Conservation (phyloP, 768 basidiomycete species). For the Omphalotus guepiniiformis region DNA sequence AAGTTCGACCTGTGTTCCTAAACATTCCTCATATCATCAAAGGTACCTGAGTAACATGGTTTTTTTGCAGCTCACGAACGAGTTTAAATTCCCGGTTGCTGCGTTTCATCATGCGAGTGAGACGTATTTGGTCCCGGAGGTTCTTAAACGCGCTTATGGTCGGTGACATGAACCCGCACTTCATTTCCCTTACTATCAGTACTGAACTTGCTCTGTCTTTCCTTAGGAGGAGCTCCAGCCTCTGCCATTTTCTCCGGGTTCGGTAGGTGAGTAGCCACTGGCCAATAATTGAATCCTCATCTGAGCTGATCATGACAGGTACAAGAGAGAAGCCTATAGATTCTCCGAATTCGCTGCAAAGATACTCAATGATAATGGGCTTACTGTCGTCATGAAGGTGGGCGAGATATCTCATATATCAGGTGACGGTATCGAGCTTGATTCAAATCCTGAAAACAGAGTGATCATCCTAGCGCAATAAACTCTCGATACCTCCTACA, state of each 20-base stretch:
- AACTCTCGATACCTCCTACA: constrained; percentile 75
- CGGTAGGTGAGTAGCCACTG: constrained; percentile 24
- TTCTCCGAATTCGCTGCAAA: constrained; percentile 78
- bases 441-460: constrained; percentile 31
- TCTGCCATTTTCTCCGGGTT: constrained; percentile 71
- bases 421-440: too few species aligned
- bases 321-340: constrained; percentile 80
- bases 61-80: constrained; percentile 43
- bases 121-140: constrained; percentile 74
- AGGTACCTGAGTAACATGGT: neutral
- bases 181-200: neutral
- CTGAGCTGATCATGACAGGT: constrained; percentile 29
- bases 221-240: constrained; percentile 60
- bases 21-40: too few species aligned
- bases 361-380: constrained; percentile 61
- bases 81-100: constrained; percentile 70
- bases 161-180: neutral
- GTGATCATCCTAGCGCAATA: constrained; percentile 59
- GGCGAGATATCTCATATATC: constrained; percentile 3
- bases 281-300: neutral
- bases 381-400: constrained; percentile 76
- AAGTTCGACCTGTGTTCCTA: too few species aligned
- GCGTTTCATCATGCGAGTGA: constrained; percentile 80
- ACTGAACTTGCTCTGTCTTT: neutral
- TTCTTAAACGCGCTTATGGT: constrained; percentile 70